Base-by-base conservation (phyloP, 805 yeast genomes). In the Brettanomyces custersianus region DNA sequence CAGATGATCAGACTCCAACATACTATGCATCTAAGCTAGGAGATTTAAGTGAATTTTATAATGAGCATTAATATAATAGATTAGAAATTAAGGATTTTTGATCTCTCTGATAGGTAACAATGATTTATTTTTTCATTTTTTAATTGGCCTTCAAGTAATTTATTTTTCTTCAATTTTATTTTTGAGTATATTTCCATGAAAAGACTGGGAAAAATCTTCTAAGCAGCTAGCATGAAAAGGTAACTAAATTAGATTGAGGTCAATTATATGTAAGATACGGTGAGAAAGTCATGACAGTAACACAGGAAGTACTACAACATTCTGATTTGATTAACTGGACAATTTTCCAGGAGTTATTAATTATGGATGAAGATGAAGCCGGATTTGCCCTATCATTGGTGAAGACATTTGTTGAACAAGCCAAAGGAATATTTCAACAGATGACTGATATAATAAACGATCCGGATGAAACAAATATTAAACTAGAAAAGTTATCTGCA, bases 321-420 rank as follows among this genome's bases (percentile, higher is more conserved):
- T 55, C 76, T 8, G 94, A 84, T 28, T 65, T 84, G 43, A 79
- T 92, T 41, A 88, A 87, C 55, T 86, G 95, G 95, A 64, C 72
- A 29, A 90, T 87, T 20, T 80, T 92, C 54, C 75, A 79, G 38
- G 97, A 92, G 63, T 68, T 92, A 39, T 72, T 88, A 34, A 78
- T 84, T 36, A 88, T 92, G 96, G 98, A 92, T 59, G 96, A 90
- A 52, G 97, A 90, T 50, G 95, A 83, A 52, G 92, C 88, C 40
- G 95, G 86, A 6, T 92, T 92, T 64, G 79, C 90, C 23, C 66
- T 75, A 48, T 70, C 81, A 25, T 66, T 92, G 39, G 80, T 90
- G 37, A 73, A 73, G 41, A 87, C 94, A 22, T 90, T 84, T 57
- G 84, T 81, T 39, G 95, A 85, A 39, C 98, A 92, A 60, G 95